These are phyloP conservation scores for Irpex lacteus DNA, from an alignment of 1,284 basidiomycete species.

Conservation along the genomic window DNA sequence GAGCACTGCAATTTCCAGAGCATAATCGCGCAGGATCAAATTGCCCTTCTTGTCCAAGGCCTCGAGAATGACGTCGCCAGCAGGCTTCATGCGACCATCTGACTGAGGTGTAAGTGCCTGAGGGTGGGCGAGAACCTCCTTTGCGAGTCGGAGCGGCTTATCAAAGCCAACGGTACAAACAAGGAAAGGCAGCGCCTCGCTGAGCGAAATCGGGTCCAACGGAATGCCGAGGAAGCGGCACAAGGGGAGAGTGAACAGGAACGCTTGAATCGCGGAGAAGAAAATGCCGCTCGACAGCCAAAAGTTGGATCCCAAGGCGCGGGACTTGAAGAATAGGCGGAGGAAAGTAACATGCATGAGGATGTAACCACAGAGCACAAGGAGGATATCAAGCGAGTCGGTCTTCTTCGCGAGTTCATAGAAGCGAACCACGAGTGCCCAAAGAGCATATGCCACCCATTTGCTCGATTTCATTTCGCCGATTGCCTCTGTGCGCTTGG, in stretches of 20 bases:
- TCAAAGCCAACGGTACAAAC: constrained; percentile 98
- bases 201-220: constrained; percentile 90
- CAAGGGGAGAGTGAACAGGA: constrained; percentile 84
- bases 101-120: constrained; percentile 56
- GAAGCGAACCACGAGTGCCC: constrained; percentile 81
- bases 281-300: constrained; percentile 88
- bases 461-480: constrained; percentile 71
- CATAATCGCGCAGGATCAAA: constrained; percentile 89
- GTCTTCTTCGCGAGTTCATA: constrained; percentile 90
- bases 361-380: constrained; percentile 93
- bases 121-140: constrained; percentile 88
- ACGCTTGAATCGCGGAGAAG: constrained; percentile 83
- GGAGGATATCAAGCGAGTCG: constrained; percentile 93
- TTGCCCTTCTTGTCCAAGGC: constrained; percentile 80
- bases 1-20: constrained; percentile 89
- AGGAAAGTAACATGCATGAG: constrained; percentile 97
- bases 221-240: constrained; percentile 84
- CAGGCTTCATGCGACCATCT: constrained; percentile 64
- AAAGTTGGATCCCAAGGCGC: constrained; percentile 85
- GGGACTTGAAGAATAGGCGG: constrained; percentile 84
- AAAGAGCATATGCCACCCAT: constrained; percentile 85
- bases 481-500: constrained; percentile 44
- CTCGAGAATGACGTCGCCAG: constrained; percentile 82
- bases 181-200: constrained; percentile 95
- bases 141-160: constrained; percentile 91